Conservation (phyloP, 306 rosid genomes). For the Corylus avellana region DNA sequence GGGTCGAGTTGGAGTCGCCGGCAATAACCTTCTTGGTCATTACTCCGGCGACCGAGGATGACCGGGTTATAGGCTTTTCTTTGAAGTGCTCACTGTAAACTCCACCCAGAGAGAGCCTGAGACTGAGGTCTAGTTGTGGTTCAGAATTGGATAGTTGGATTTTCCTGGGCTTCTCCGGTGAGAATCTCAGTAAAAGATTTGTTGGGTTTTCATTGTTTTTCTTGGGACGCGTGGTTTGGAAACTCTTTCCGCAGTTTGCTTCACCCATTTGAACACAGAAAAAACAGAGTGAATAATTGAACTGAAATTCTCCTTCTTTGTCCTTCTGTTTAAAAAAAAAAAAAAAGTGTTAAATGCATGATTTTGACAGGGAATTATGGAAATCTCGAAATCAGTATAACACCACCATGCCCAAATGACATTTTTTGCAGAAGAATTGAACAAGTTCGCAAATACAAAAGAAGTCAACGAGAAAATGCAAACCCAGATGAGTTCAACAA, state of each 20-base stretch:
- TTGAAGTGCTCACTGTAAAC: conserved; percentile 8
- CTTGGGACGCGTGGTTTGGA: neutral
- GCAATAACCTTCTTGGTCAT: conserved; percentile 1
- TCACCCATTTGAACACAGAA: conserved; percentile 17
- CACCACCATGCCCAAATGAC: neutral
- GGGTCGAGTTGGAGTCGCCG: neutral
- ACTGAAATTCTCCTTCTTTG: neutral
- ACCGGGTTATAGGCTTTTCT: conserved; percentile 20
- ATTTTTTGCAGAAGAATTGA: neutral
- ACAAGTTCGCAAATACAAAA: neutral
- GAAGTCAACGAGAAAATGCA: neutral
- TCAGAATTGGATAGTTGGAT: conserved; percentile 10
- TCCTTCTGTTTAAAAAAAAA: neutral
- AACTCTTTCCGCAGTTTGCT: neutral
- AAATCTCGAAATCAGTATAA: neutral
- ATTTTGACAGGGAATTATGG: neutral
- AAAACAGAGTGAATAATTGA: neutral
- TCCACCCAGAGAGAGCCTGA: conserved; percentile 43
- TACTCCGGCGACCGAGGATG: conserved; percentile 31
- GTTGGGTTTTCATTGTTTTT: conserved; percentile 15
- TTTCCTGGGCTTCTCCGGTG: neutral
- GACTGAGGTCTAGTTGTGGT: conserved; percentile 35
- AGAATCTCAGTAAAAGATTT: conserved; percentile 16
- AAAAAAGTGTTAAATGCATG: neutral
- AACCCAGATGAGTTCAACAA: conserved; percentile 1